Conservation (phyloP, 2,329 filamentous ascomycete genomes). For the Fusarium sp. region DNA sequence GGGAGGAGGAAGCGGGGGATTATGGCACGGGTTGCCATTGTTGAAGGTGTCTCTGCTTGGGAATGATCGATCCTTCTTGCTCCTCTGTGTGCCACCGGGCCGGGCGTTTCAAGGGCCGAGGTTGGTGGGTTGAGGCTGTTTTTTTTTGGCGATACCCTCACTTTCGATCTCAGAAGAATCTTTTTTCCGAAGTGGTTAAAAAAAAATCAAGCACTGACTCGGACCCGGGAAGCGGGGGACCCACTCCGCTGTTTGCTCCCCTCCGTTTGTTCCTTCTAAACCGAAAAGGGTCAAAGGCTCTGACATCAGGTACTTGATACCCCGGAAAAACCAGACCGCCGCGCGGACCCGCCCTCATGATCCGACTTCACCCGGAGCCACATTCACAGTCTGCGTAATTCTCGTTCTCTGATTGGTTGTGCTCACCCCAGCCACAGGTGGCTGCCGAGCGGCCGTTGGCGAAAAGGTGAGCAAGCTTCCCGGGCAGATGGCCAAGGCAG, state of each 20-base stretch:
- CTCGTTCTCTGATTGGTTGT: slow-evolving; percentile 49
- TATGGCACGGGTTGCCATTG: slow-evolving; percentile 57
- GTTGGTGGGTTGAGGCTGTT: slow-evolving; percentile 15
- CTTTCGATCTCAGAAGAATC: slow-evolving; percentile 31
- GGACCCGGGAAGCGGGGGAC: slow-evolving; percentile 18
- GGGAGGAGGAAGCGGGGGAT: slow-evolving; percentile 75
- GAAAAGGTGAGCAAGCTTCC: slow-evolving; percentile 20
- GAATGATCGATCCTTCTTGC: neutral
- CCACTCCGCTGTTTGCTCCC: slow-evolving; percentile 28
- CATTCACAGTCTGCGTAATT: slow-evolving; percentile 47
- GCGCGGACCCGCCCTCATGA: slow-evolving; percentile 27
- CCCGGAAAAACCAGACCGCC: slow-evolving; percentile 40
- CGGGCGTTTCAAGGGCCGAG: slow-evolving; percentile 5
- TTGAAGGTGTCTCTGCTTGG: slow-evolving; percentile 18
- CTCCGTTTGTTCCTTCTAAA: neutral
- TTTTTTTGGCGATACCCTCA: slow-evolving; percentile 32
- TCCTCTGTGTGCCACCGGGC: neutral
- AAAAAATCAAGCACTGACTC: neutral
- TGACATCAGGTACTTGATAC: slow-evolving; percentile 14
- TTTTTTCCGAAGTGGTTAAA: slow-evolving; percentile 36
- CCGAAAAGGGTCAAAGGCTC: neutral
- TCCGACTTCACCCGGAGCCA: slow-evolving; percentile 50
- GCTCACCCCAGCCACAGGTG: slow-evolving; percentile 31
- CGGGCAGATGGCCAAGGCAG: neutral
- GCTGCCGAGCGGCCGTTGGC: slow-evolving; percentile 22